Percentiles rank a stretch among this genome's conserved stretches.
phyloP scores from a whole-genome alignment of 495 filamentous ascomycete species.

The Hyaloscypha variabilis region DNA sequence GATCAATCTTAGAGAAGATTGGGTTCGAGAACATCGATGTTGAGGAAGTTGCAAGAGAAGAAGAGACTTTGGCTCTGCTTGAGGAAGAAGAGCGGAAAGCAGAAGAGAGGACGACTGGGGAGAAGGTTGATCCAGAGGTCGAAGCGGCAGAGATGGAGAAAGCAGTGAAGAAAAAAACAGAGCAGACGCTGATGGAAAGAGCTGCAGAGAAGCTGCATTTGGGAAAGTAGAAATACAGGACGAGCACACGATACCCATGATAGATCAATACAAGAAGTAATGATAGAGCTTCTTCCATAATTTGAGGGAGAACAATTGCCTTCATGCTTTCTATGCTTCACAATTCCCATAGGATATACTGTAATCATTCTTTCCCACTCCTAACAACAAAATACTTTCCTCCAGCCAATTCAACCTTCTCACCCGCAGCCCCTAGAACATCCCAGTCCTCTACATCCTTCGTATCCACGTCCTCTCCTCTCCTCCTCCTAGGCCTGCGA shows the following conservation, averaged over 20 bases:
- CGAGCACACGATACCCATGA: slow-evolving; percentile 14
- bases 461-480: slow-evolving; percentile 27
- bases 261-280: slow-evolving; percentile 5
- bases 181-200: slow-evolving; percentile 27
- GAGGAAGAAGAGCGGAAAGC: slow-evolving; percentile 44
- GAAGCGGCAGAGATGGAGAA: slow-evolving; percentile 31
- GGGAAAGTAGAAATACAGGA: slow-evolving; percentile 1
- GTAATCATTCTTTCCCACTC: slow-evolving; percentile 44
- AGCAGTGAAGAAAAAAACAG: slow-evolving; percentile 30
- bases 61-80: slow-evolving; percentile 39
- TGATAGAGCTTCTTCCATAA: too few relatives aligned
- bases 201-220: slow-evolving; percentile 25
- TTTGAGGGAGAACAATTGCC: not conserved
- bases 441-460: slow-evolving; percentile 62
- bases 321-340: not conserved
- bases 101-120: slow-evolving; percentile 30
- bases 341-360: not conserved
- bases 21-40: slow-evolving; percentile 58
- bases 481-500: slow-evolving; percentile 45
- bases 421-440: slow-evolving; percentile 64
- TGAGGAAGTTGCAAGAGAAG: slow-evolving; percentile 44
- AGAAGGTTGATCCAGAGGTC: slow-evolving; percentile 23
- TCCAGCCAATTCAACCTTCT: slow-evolving; percentile 46
- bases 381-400: slow-evolving; percentile 83
- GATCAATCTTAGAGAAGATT: slow-evolving; percentile 54